Percentiles rank a stretch among this genome's conserved stretches.
phyloP scores from a whole-genome alignment of 805 yeast species.

The Saccharomycopsis olivae region DNA sequence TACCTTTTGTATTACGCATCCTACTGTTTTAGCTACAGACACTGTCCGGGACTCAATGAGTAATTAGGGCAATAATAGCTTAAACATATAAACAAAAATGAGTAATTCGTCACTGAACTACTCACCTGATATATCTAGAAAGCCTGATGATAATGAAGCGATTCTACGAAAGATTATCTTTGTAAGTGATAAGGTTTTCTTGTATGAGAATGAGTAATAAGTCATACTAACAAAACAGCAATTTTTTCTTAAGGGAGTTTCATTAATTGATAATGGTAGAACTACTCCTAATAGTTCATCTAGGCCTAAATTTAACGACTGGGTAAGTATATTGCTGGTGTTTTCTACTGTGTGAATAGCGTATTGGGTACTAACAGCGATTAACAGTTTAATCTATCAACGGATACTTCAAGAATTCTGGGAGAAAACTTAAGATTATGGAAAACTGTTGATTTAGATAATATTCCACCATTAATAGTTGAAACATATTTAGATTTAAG shows the following conservation, averaged over 20 bases:
- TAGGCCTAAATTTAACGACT: conserved; percentile 34
- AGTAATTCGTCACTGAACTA: too few species aligned
- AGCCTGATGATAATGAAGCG: too few species aligned
- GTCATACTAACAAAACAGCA: conserved; percentile 1
- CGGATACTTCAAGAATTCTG: conserved; percentile 29
- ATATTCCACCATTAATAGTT: conserved; percentile 69
- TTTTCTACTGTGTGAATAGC: neutral
- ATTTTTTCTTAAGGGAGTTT: conserved; percentile 7
- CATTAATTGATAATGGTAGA: conserved; percentile 1
- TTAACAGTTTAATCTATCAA: conserved; percentile 6
- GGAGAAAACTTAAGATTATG: conserved; percentile 56
- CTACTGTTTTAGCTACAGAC: too few species aligned
- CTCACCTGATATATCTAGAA: too few species aligned
- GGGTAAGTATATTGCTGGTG: conserved; percentile 42
- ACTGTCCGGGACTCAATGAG: too few species aligned
- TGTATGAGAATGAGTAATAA: too few species aligned
- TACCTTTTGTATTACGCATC: too few species aligned
- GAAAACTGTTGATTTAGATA: conserved; percentile 29
- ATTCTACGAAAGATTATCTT: too few species aligned
- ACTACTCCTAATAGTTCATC: conserved; percentile 5
- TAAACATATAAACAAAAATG: too few species aligned
- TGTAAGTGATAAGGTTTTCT: too few species aligned
- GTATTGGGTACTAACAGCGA: neutral
- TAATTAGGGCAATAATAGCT: too few species aligned
- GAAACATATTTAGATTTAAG: conserved; percentile 73